A percentile compares a stretch with the other conserved stretches of the same genome.
Evolutionary conservation across 2,329 filamentous ascomycete genomes (phyloP).

Genomic region (Diplodia mutila): DNA sequence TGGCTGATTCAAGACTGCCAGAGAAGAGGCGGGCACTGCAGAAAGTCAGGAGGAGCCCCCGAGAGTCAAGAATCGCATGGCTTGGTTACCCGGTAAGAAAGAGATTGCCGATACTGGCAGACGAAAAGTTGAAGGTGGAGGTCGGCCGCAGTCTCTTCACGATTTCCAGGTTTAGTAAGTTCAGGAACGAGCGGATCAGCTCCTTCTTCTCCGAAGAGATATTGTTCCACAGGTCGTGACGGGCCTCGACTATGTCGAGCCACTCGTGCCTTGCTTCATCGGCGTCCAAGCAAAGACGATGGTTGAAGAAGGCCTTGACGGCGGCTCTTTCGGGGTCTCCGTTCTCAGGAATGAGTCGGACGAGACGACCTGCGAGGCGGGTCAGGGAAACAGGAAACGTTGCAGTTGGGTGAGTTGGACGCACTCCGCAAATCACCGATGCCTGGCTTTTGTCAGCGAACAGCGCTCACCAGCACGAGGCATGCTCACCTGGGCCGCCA

Average conservation of each 20-base stretch:
- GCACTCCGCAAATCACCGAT: constrained; percentile 76
- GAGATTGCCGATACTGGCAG: constrained; percentile 56
- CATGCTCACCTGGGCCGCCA: constrained; percentile 76
- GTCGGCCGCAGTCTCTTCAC: constrained; percentile 52
- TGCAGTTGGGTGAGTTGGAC: constrained; percentile 34
- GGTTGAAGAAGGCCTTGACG: constrained; percentile 84
- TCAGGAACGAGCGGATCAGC: constrained; percentile 56
- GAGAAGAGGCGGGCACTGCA: constrained; percentile 76
- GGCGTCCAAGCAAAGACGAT: constrained; percentile 71
- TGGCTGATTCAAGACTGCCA: constrained; percentile 88
- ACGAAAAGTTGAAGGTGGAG: constrained; percentile 54
- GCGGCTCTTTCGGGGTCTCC: constrained; percentile 62
- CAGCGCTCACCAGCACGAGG: constrained; percentile 29
- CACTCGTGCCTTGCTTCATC: constrained; percentile 73
- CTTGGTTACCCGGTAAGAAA: constrained; percentile 54
- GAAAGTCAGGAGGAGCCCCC: constrained; percentile 61
- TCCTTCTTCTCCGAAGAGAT: constrained; percentile 56
- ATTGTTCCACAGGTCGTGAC: constrained; percentile 71
- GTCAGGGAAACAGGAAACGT: constrained; percentile 22
- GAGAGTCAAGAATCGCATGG: not conserved
- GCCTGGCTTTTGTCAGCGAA: constrained; percentile 38
- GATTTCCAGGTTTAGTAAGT: constrained; percentile 55
- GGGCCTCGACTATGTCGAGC: constrained; percentile 85
- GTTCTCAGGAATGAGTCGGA: constrained; percentile 80
- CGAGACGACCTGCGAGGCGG: constrained; percentile 71